phyloP scores from a whole-genome alignment of 352 stramenopile species.

The Pythium pyrilobum region DNA sequence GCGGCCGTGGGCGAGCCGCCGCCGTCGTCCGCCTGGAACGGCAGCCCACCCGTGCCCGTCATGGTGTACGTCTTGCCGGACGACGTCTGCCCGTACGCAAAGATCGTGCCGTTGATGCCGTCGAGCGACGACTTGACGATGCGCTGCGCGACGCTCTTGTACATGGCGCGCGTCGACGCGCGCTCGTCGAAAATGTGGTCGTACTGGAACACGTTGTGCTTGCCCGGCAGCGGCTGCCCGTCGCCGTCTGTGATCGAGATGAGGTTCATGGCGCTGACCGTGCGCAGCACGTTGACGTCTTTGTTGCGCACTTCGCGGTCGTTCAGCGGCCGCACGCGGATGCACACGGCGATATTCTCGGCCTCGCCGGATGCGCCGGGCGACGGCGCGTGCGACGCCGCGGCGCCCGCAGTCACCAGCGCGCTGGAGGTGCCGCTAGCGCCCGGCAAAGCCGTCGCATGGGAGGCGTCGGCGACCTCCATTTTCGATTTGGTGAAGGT shows the following conservation, averaged over 20 bases:
- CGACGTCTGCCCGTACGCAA: constrained; percentile 96
- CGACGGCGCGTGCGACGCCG: not conserved
- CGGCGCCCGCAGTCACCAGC: not conserved
- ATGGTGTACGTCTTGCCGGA: constrained; percentile 97
- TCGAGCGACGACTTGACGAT: constrained; percentile 70
- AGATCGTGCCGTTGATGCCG: constrained; percentile 88
- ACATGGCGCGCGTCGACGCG: constrained; percentile 50
- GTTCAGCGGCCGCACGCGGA: constrained; percentile 75
- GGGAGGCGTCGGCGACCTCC: not conserved
- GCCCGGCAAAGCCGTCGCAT: not conserved
- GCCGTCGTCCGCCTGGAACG: constrained; percentile 30
- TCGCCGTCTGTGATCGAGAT: constrained; percentile 52
- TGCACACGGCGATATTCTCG: constrained; percentile 80
- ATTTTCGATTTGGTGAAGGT: constrained; percentile 1
- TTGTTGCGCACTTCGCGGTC: constrained; percentile 48
- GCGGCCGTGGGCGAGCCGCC: not conserved
- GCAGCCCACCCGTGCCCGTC: constrained; percentile 62
- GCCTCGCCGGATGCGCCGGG: constrained; percentile 17
- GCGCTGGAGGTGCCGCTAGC: not conserved
- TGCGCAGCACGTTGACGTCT: constrained; percentile 42
- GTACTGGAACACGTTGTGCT: constrained; percentile 76
- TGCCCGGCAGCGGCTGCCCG: constrained; percentile 47
- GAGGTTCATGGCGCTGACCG: constrained; percentile 35
- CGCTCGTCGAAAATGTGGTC: constrained; percentile 68
- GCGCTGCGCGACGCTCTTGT: constrained; percentile 49